Evolutionary conservation across 176 grass and related monocot species (phyloP).

Genomic region (Aegilops tauschii): DNA sequence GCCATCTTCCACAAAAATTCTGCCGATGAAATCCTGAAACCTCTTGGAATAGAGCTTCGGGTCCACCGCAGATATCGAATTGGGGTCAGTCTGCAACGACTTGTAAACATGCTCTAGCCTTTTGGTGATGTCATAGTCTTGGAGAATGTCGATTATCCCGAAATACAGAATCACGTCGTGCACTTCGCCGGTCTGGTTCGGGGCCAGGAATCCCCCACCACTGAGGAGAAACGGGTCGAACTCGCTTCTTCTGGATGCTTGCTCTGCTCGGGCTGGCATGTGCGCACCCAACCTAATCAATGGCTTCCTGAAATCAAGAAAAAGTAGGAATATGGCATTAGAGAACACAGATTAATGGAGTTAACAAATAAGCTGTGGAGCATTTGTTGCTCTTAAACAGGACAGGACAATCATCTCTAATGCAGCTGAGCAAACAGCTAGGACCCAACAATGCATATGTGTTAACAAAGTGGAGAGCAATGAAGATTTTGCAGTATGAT

Average conservation of each 20-base stretch:
- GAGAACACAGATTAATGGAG: conserved; percentile 8
- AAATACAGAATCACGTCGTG: conserved; percentile 84
- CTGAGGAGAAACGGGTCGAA: conserved; percentile 52
- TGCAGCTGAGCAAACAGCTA: conserved; percentile 52
- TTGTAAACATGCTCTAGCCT: conserved; percentile 81
- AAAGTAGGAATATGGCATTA: conserved; percentile 4
- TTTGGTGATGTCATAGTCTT: conserved; percentile 76
- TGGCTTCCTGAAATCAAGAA: conserved; percentile 68
- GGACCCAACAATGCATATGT: conserved; percentile 41
- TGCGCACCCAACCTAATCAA: conserved; percentile 67
- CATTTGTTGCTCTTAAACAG: conserved; percentile 11
- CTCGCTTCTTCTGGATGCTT: conserved; percentile 54
- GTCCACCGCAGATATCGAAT: conserved; percentile 86
- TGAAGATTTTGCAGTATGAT: conserved; percentile 30
- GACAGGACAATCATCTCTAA: conserved; percentile 37
- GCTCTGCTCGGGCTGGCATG: conserved; percentile 89
- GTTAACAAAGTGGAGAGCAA: conserved; percentile 45
- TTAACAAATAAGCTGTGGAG: conserved; percentile 9
- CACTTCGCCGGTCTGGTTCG: conserved; percentile 52
- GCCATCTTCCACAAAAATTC: conserved; percentile 82
- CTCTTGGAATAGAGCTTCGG: conserved; percentile 93
- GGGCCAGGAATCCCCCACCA: conserved; percentile 52
- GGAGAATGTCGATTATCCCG: conserved; percentile 94
- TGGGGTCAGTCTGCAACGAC: conserved; percentile 80
- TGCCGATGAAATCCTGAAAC: conserved; percentile 91